phyloP scores from a whole-genome alignment of 2,329 filamentous ascomycete genomes.

The Penicillium sp. region DNA sequence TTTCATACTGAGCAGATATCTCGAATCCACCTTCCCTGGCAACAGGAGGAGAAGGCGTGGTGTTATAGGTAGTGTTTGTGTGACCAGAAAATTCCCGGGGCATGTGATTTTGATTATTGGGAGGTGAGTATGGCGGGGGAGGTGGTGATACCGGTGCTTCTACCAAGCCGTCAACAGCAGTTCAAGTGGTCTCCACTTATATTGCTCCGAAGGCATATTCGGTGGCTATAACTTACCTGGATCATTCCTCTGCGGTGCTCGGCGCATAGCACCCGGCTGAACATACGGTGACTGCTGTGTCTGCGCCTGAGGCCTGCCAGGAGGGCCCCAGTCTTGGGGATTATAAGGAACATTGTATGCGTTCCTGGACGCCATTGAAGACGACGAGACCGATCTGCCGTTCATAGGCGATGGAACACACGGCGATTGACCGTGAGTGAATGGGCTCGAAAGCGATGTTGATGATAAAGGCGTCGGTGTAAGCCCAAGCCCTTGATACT shows the following conservation, averaged over 20 bases:
- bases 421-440: conserved; percentile 40
- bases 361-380: conserved; percentile 45
- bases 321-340: conserved; percentile 48
- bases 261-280: conserved; percentile 30
- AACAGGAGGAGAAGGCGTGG: conserved; percentile 18
- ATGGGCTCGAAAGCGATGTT: conserved; percentile 45
- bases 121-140: conserved; percentile 41
- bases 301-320: conserved; percentile 31
- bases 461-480: conserved; percentile 42
- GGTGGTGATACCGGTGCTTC: conserved; percentile 34
- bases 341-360: conserved; percentile 47
- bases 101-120: conserved; percentile 26
- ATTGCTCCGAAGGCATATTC: neutral
- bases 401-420: conserved; percentile 38
- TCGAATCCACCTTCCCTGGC: conserved; percentile 20
- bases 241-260: conserved; percentile 27
- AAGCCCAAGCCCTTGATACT: conserved; percentile 33
- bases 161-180: conserved; percentile 14
- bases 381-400: conserved; percentile 34
- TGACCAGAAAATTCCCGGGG: conserved; percentile 14
- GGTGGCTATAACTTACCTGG: conserved; percentile 29
- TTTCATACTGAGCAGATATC: conserved; percentile 23
- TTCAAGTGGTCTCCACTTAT: no score
- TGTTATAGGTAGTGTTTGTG: conserved; percentile 17
- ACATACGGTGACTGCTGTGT: conserved; percentile 28